These are phyloP conservation scores for Backusella psychrophila DNA, from an alignment of 192 early-diverging fungal genomes.

Conservation along the genomic window DNA sequence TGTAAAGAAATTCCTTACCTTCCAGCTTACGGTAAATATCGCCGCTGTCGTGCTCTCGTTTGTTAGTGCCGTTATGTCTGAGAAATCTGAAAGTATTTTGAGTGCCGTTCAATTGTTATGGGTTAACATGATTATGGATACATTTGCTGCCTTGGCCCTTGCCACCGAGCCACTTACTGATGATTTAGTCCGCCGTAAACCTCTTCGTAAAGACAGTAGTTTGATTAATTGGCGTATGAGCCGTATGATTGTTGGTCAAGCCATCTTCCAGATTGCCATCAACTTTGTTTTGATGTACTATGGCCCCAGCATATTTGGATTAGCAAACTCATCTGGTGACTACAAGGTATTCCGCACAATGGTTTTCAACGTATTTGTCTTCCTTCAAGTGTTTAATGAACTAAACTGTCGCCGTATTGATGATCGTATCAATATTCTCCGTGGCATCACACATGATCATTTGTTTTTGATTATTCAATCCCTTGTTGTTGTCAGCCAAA, in stretches of 20 bases:
- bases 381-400: conserved; percentile 94
- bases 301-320: conserved; percentile 61
- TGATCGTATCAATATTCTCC: conserved; percentile 81
- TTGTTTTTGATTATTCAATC: conserved; percentile 78
- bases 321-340: conserved; percentile 37
- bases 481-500: conserved; percentile 53
- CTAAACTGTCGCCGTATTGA: conserved; percentile 87
- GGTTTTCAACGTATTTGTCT: conserved; percentile 94
- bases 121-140: conserved; percentile 96
- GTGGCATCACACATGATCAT: conserved; percentile 72
- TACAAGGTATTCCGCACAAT: conserved; percentile 61
- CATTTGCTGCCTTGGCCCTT: conserved; percentile 88
- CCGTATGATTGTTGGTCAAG: conserved; percentile 91
- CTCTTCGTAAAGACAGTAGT: conserved; percentile 68
- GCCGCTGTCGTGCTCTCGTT: conserved; percentile 75
- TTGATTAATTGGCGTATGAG: conserved; percentile 89
- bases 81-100: conserved; percentile 72
- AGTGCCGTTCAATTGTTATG: conserved; percentile 92
- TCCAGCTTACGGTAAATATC: conserved; percentile 85
- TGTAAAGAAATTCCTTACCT: conserved; percentile 84
- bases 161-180: conserved; percentile 90
- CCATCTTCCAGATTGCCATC: conserved; percentile 83
- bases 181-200: conserved; percentile 78
- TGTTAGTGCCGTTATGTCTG: conserved; percentile 62
- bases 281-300: conserved; percentile 61